These are phyloP conservation scores for Camellia granthamiana DNA, from an alignment of 148 eudicot genomes.

Conservation along the genomic window DNA sequence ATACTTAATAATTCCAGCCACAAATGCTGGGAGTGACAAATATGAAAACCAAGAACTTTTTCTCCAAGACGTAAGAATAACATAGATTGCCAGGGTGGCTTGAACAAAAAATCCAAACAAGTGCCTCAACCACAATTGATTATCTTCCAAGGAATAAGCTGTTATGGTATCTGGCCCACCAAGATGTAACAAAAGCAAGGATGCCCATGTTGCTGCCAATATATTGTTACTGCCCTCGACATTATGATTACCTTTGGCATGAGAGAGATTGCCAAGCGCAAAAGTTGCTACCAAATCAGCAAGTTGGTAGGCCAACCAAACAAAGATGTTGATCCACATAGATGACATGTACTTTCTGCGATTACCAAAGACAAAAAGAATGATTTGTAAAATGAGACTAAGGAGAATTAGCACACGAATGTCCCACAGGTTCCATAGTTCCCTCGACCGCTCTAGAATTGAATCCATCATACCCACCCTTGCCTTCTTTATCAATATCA, in stretches of 20 bases:
- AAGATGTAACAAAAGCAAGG: not conserved
- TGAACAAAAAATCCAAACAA: not conserved
- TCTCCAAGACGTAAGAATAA: not conserved
- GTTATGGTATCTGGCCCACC: constrained; percentile 5
- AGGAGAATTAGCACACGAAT: not conserved
- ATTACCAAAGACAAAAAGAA: not conserved
- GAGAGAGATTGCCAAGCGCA: not conserved
- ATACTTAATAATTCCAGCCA: not conserved
- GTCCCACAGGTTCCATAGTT: no score
- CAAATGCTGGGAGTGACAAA: not conserved
- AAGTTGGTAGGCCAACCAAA: not conserved
- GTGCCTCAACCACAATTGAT: not conserved
- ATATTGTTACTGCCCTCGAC: not conserved
- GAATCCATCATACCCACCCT: no score
- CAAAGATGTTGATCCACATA: not conserved
- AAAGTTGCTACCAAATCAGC: not conserved
- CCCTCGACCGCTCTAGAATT: no score
- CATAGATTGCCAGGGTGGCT: not conserved
- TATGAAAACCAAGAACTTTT: not conserved
- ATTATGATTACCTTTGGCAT: not conserved
- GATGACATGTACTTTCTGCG: not conserved
- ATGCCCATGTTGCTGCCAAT: not conserved
- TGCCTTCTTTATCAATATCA: no score
- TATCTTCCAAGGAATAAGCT: not conserved
- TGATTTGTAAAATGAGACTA: not conserved